Conservation (phyloP, 495 filamentous ascomycete genomes). For the Talaromyces nanjingensis region DNA sequence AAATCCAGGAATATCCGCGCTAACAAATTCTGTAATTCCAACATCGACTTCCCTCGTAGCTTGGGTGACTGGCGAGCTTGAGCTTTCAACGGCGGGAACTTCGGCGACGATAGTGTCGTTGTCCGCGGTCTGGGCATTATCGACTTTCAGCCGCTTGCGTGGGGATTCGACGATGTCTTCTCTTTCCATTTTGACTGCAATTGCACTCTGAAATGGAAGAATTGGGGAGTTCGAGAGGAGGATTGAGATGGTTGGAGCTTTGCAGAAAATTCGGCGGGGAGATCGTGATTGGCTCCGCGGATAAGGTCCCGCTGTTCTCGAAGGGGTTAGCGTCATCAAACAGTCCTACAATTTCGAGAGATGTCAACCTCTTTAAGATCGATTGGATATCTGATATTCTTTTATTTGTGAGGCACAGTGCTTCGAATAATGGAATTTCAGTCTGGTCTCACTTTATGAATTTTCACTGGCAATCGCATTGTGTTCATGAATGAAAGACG, state of each 20-base stretch:
- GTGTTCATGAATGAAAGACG: background rate
- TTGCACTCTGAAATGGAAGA: background rate
- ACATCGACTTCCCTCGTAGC: constrained; percentile 36
- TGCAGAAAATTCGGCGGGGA: background rate
- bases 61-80: constrained; percentile 28
- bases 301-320: background rate
- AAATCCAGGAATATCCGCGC: constrained; percentile 41
- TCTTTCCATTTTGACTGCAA: constrained; percentile 19
- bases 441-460: background rate
- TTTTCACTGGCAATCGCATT: background rate
- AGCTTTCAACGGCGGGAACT: constrained; percentile 9
- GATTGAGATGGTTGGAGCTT: background rate
- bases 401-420: too few species aligned
- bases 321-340: background rate
- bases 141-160: constrained; percentile 35
- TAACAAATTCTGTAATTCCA: constrained; percentile 52
- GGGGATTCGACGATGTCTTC: constrained; percentile 34
- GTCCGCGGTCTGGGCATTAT: constrained; percentile 17
- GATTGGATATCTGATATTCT: background rate
- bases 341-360: background rate
- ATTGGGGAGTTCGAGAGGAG: background rate
- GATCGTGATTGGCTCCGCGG: background rate
- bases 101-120: constrained; percentile 13
- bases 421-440: too few species aligned
- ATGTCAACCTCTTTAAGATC: background rate